Evolutionary conservation across 2,329 filamentous ascomycete species (phyloP), one percentile per base, ranked within the genome.

Genomic region (Cadophora gregata): DNA sequence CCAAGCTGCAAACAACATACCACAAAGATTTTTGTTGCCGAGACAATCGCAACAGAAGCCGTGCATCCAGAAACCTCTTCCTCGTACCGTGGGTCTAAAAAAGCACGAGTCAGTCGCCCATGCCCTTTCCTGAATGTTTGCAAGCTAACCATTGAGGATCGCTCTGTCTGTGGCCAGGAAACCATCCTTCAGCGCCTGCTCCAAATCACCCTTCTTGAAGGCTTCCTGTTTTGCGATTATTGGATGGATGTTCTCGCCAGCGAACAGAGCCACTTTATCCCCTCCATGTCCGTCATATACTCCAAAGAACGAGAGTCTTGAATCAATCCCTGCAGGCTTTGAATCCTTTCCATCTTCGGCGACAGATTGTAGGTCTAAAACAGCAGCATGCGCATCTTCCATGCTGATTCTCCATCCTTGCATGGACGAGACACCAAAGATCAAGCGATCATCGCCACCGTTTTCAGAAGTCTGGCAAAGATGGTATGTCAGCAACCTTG

Each of bases 371-470:
- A 98, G 88, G 80, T 98, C 93, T 78, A 99, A 91, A 62, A 98
- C 83, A 64, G 92, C 87, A 69, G 92, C 93, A 82, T 99, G 96
- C 71, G 96, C 90, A 79, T 99, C 96, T 81, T 99, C 96, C 96
- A 99, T 99, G 84, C 93, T 97, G 83, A 99, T 98, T 83, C 96
- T 92, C 96, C 96, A 99, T 84, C 96, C 96, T 82, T 99, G 96
- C 96, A 99, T 99, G 81, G 93, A 93, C 73, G 96, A 99, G 73
- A 98, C 89, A 78, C 96, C 96, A 81, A 92, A 99, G 78, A 96
- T 82, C 78, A 97, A 89, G 78, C 93, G 90, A 72, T 97, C 93
- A 92, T 98, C 94, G 83, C 93, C 90, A 81, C 94, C 94, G 78
- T 89, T 89, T 79, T 91, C 90, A 77, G 96, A 99, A 82, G 89